Evolutionary conservation across 2,329 filamentous ascomycete species (phyloP).

Genomic region (Dactylellina leptospora): DNA sequence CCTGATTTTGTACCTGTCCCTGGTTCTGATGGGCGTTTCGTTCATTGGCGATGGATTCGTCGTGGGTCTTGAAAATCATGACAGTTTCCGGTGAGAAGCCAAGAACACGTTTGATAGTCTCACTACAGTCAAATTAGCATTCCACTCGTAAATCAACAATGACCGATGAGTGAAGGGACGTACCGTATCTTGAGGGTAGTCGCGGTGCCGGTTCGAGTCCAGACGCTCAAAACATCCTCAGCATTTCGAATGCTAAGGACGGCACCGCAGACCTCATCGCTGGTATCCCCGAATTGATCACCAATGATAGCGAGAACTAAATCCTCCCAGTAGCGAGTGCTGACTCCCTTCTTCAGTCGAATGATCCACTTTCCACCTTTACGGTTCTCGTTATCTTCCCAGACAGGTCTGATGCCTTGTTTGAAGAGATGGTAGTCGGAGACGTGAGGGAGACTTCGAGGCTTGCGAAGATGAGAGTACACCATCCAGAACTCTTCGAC

Average conservation of each 20-base stretch:
- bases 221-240: slow-evolving; percentile 97
- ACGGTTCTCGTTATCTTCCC: slow-evolving; percentile 98
- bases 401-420: slow-evolving; percentile 93
- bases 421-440: slow-evolving; percentile 99
- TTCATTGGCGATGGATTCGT: slow-evolving; percentile 76
- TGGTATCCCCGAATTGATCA: slow-evolving; percentile 90
- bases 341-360: slow-evolving; percentile 94
- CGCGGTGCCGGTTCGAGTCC: slow-evolving; percentile 92
- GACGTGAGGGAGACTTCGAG: slow-evolving; percentile 85
- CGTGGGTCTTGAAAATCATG: slow-evolving; percentile 94
- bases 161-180: slow-evolving; percentile 58
- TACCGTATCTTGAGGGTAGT: slow-evolving; percentile 96
- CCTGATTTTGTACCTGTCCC: slow-evolving; percentile 33
- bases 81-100: slow-evolving; percentile 86
- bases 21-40: slow-evolving; percentile 38
- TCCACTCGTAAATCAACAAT: slow-evolving; percentile 1
- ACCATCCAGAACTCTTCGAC: slow-evolving; percentile 91
- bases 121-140: slow-evolving; percentile 65
- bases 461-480: slow-evolving; percentile 87
- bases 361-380: slow-evolving; percentile 98
- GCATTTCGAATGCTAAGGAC: slow-evolving; percentile 94
- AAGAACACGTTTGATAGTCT: slow-evolving; percentile 91
- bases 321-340: slow-evolving; percentile 97
- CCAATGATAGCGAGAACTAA: slow-evolving; percentile 88
- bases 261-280: slow-evolving; percentile 92